These are phyloP conservation scores for Artemisia tridentata DNA, from an alignment of 129 eudicot genomes.

Conservation along the genomic window DNA sequence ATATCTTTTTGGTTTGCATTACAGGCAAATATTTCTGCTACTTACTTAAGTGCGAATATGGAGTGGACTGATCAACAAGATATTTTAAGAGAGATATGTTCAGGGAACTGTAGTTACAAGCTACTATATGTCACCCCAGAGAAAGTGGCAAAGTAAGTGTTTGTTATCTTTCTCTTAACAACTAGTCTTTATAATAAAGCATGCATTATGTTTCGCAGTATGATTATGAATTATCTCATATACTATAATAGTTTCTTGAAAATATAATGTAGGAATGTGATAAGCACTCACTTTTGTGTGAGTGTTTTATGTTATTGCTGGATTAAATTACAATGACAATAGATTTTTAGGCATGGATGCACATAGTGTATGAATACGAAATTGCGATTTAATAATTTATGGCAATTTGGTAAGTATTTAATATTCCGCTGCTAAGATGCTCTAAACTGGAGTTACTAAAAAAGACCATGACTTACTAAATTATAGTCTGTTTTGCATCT, in stretches of 20 bases:
- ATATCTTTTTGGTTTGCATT: conserved; percentile 15
- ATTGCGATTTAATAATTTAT: background rate
- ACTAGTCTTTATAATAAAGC: background rate
- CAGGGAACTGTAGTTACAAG: conserved; percentile 68
- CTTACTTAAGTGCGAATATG: conserved; percentile 95
- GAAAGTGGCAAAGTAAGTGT: conserved; percentile 84
- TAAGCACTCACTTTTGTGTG: conserved; percentile 8
- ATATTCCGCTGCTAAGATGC: background rate
- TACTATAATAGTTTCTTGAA: conserved; percentile 1
- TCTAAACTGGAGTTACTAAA: conserved; percentile 15
- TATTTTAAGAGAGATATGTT: conserved; percentile 73
- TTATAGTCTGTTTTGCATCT: conserved; percentile 1
- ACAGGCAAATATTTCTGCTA: conserved; percentile 91
- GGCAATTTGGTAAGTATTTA: conserved; percentile 11
- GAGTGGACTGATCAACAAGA: conserved; percentile 98
- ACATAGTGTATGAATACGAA: background rate
- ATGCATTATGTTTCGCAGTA: conserved; percentile 15
- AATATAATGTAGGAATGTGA: conserved; percentile 12
- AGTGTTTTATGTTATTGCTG: conserved; percentile 1
- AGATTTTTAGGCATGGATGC: background rate
- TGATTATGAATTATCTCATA: conserved; percentile 10
- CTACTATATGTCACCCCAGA: conserved; percentile 96
- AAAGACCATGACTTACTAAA: background rate
- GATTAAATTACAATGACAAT: background rate
- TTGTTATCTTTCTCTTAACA: conserved; percentile 14